Conservation (phyloP, 1,284 basidiomycete genomes). For the Gymnopus androsaceus region DNA sequence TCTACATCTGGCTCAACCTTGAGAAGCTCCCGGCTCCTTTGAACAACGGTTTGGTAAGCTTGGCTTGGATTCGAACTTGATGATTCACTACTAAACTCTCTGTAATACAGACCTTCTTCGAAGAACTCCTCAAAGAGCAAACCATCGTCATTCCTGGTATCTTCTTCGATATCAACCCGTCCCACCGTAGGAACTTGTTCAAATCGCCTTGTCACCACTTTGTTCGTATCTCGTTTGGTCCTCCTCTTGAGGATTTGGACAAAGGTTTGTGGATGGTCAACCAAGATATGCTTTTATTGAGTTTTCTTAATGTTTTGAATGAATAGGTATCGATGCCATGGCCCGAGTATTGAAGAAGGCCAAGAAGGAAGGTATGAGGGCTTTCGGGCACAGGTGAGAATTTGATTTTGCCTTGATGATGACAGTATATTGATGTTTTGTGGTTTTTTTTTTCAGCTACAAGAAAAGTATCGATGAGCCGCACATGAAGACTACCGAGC, state of each 20-base stretch:
- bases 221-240: slow-evolving; percentile 86
- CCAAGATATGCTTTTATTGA: not conserved
- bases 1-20: slow-evolving; percentile 92
- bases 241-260: slow-evolving; percentile 80
- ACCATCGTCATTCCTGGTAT: slow-evolving; percentile 89
- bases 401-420: not conserved
- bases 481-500: too few relatives aligned
- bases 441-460: not conserved
- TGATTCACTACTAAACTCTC: not conserved
- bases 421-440: not conserved
- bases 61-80: not conserved
- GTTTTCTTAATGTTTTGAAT: too few relatives aligned
- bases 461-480: slow-evolving; percentile 4
- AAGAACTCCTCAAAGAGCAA: slow-evolving; percentile 89
- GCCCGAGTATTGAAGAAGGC: slow-evolving; percentile 75
- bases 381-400: slow-evolving; percentile 62
- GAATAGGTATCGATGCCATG: slow-evolving; percentile 88
- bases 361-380: slow-evolving; percentile 58
- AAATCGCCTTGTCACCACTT: slow-evolving; percentile 91
- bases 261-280: slow-evolving; percentile 50
- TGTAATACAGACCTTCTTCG: slow-evolving; percentile 79
- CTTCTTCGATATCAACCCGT: slow-evolving; percentile 86
- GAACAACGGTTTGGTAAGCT: slow-evolving; percentile 80
- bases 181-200: slow-evolving; percentile 85
- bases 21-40: slow-evolving; percentile 76